Evolutionary conservation across 2,329 filamentous ascomycete species (phyloP).

Genomic region (Xylariaceae sp.): DNA sequence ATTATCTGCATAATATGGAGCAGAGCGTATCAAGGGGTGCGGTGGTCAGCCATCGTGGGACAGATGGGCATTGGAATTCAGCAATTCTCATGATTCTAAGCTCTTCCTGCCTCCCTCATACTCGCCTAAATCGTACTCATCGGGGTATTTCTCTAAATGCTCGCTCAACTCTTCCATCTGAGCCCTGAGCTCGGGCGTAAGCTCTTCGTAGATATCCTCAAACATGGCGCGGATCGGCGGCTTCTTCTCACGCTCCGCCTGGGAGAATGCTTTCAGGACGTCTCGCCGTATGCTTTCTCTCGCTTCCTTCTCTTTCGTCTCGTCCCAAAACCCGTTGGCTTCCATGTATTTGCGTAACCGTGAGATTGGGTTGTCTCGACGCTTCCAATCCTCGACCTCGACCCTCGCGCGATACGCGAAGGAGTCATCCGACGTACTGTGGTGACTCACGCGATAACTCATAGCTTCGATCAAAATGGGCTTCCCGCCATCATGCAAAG

Average conservation of each 20-base stretch:
- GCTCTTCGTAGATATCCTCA: constrained; percentile 82
- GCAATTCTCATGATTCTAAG: constrained; percentile 38
- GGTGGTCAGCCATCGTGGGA: too few species aligned
- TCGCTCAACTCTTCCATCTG: constrained; percentile 75
- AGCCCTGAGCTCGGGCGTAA: constrained; percentile 73
- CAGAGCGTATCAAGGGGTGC: too few species aligned
- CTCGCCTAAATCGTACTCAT: constrained; percentile 81
- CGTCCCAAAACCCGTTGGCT: constrained; percentile 77
- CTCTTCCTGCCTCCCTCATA: constrained; percentile 72
- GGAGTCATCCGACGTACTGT: constrained; percentile 94
- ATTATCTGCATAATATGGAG: too few species aligned
- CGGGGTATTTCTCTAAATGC: constrained; percentile 81
- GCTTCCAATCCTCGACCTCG: constrained; percentile 95
- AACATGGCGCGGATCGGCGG: constrained; percentile 72
- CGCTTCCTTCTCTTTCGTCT: constrained; percentile 73
- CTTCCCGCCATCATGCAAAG: constrained; percentile 74
- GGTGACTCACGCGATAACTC: constrained; percentile 96
- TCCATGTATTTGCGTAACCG: constrained; percentile 90
- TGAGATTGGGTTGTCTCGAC: constrained; percentile 84
- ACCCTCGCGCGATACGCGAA: constrained; percentile 92
- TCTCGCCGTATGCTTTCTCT: constrained; percentile 67
- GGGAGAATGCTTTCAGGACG: constrained; percentile 78
- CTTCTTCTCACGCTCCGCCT: constrained; percentile 79
- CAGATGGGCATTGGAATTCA: too few species aligned
- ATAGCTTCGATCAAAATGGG: constrained; percentile 91